Conservation (phyloP, 805 yeast species). For the Henningerozyma blattae region DNA sequence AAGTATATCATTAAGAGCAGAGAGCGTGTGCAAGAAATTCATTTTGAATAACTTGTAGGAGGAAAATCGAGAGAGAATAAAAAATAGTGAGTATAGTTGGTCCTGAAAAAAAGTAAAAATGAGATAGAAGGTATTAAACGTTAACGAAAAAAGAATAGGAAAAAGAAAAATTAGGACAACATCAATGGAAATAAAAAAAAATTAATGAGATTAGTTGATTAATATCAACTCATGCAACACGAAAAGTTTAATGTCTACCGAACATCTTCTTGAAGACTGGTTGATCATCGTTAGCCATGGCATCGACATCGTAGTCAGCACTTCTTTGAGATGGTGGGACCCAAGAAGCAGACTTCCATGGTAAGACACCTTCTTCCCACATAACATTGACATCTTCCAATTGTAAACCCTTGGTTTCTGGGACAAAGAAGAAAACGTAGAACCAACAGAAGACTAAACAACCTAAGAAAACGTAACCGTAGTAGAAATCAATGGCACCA, state of each 20-base stretch:
- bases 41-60: too few species aligned
- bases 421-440: slow-evolving; percentile 57
- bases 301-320: slow-evolving; percentile 12
- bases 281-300: slow-evolving; percentile 10
- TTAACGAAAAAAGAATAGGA: too few species aligned
- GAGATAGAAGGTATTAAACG: too few species aligned
- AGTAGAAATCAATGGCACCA: slow-evolving; percentile 47
- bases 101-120: too few species aligned
- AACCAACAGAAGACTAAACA: slow-evolving; percentile 42
- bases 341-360: slow-evolving; percentile 37
- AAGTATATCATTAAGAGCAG: too few species aligned
- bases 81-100: too few species aligned
- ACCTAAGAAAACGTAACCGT: slow-evolving; percentile 51
- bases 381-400: slow-evolving; percentile 69
- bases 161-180: too few species aligned
- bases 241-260: slow-evolving; percentile 3
- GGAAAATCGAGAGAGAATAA: too few species aligned
- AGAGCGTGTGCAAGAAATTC: too few species aligned
- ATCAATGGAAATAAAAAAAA: too few species aligned
- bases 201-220: too few species aligned
- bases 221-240: too few species aligned
- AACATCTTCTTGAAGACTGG: slow-evolving; percentile 14
- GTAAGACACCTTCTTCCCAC: slow-evolving; percentile 28
- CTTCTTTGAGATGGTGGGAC: slow-evolving; percentile 31
- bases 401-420: slow-evolving; percentile 68